Conservation (phyloP, 2,329 filamentous ascomycete species). For the Pleochaeta shiraiana region DNA sequence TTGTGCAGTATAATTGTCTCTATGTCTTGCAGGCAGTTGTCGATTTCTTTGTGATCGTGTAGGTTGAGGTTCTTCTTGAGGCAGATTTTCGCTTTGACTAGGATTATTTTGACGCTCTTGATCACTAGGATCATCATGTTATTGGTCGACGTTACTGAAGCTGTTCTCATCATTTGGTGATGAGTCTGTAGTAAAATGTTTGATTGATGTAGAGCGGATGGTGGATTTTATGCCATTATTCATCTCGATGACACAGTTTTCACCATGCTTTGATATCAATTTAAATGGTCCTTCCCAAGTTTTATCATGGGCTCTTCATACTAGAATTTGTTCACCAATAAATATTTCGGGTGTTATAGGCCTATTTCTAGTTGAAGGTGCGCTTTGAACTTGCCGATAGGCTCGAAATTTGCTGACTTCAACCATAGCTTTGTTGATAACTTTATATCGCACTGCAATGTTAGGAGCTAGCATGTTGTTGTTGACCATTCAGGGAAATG, state of each 20-base stretch:
- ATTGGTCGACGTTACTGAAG: background rate
- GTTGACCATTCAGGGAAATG: background rate
- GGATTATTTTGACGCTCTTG: background rate
- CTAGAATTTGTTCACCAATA: too few species aligned
- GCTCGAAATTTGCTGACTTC: constrained; percentile 5
- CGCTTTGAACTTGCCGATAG: constrained; percentile 3
- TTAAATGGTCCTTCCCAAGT: too few species aligned
- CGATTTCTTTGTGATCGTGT: background rate
- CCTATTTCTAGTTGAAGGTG: constrained; percentile 3
- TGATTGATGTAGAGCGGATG: too few species aligned
- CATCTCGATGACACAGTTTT: too few species aligned
- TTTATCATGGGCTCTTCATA: too few species aligned
- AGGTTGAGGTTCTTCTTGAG: background rate
- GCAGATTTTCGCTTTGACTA: background rate
- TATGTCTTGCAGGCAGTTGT: background rate
- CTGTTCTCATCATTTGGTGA: too few species aligned
- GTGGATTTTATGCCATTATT: too few species aligned
- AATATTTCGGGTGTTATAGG: background rate
- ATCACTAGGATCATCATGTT: background rate
- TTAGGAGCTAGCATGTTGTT: background rate
- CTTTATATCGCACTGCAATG: background rate
- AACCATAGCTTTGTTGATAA: constrained; percentile 6
- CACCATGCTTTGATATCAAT: too few species aligned
- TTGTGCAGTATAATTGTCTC: background rate
- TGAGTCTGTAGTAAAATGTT: too few species aligned